Base-by-base conservation (phyloP, 495 filamentous ascomycete genomes). In the Lophiostoma macrostomum region DNA sequence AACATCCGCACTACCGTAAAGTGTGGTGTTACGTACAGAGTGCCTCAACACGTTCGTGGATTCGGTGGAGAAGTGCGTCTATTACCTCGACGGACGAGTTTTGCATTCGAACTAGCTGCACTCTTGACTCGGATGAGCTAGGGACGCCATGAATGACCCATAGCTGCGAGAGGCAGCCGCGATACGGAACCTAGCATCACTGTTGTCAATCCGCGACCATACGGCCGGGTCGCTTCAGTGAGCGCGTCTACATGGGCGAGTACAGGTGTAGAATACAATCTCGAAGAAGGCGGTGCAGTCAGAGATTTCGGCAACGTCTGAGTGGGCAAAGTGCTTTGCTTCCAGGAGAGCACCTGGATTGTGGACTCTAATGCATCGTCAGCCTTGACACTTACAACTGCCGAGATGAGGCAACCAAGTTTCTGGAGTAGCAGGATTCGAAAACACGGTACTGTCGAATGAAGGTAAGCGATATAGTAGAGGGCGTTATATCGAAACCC, bases 331-430 rank as follows among this genome's bases (percentile, higher is more conserved):
- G 35, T 62, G 58, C 24, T 36, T 47, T 35, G 36, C 48, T 30
- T 55, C 50, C 39, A 50, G 60, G 3, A 63, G 43, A 36, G 50
- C 56, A 19, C 60, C 60, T 28, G 60, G 60, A 38, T 63, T 63
- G 56, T 51, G 50, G 30, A 59, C 55, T 62, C 14, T 14, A 13
- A 32, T 16, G 13, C 38, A 20, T 35, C 34, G 54, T 62, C 47
- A 62, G 59, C 53, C 20, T 50, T 40, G 49, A 46, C 7, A 30
- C 28, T 18, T 56, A 10, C 35, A 62, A 56, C 46, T 62, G 59
- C 53, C 53, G 53, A 56, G 18, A 47, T 36, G 25, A 53, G 14
- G 28, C 37, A 27, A 20, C 45, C 27, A 28, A 25, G 24, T 19
- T 36, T 27, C 30, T 19, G 47, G 24, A 37, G 20, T 23, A 27